phyloP scores from a whole-genome alignment of 805 yeast species.

The Deakozyma indianensis region DNA sequence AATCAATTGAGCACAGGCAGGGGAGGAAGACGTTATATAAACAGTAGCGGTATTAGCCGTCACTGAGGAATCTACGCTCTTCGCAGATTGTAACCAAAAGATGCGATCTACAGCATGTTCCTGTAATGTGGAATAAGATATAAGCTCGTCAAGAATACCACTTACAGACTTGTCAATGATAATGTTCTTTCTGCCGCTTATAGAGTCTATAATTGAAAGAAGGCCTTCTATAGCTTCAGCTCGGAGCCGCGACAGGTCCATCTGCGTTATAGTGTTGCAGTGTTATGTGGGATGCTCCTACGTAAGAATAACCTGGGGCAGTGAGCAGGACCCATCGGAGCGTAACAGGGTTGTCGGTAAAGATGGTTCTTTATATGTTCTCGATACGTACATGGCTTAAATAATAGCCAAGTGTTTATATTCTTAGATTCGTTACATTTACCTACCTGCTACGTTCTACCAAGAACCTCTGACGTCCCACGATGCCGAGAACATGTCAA shows the following conservation, averaged over 20 bases:
- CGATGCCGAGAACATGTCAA: too few species aligned
- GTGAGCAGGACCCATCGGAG: too few species aligned
- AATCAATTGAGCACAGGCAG: conserved; percentile 7
- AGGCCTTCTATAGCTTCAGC: neutral
- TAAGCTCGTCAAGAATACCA: neutral
- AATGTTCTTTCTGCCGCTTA: neutral
- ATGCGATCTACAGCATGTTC: neutral
- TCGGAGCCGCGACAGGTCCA: neutral
- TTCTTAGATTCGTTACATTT: too few species aligned
- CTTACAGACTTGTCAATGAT: neutral
- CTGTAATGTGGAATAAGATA: neutral
- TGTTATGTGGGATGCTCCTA: too few species aligned
- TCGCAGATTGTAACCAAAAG: neutral
- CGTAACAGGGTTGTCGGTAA: too few species aligned
- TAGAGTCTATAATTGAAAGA: neutral
- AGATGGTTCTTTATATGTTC: too few species aligned
- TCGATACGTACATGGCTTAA: too few species aligned
- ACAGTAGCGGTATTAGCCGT: neutral
- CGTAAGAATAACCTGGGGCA: too few species aligned
- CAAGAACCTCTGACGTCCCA: too few species aligned
- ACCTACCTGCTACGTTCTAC: too few species aligned
- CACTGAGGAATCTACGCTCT: neutral
- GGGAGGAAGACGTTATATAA: conserved; percentile 1
- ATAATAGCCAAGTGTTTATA: too few species aligned
- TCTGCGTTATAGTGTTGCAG: too few species aligned